Base-by-base conservation (phyloP, 1,284 basidiomycete genomes). In the Tilletia caries region DNA sequence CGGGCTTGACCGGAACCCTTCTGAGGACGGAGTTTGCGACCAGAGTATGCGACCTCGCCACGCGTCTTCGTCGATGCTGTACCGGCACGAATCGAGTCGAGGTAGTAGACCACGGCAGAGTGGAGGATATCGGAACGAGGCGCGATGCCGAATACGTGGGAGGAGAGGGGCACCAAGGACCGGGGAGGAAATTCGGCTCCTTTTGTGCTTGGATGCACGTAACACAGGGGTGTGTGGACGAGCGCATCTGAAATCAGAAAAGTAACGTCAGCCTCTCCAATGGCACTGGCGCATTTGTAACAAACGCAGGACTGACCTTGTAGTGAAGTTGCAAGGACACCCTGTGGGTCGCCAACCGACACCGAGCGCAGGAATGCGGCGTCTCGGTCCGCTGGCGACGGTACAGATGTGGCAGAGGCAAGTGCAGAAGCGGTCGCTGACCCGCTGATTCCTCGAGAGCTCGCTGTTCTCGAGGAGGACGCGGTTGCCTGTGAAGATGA, bases 121-220 rank as follows among this genome's bases (percentile, higher is more conserved):
- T 98, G 95, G 12, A 98, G 89, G 71, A 98, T 92, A 82, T 98
- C 94, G 25, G 89, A 88, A 66, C 95, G 91, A 54, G 95, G 89
- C 37, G 91, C 91, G n/a, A 73, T 71, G 75, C 88, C 87, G 84
- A 98, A 99, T 32, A 98, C 89, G 34, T 88, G 87, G 5, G 92
- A 88, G 73, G 94, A 89, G 43, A 95, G 89, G 64, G 89, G 87
- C 37, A 91, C 91, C 29, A 73, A 76, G n/a, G 58, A 91, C 85
- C 69, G 86, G 86, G 25, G n/a, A 27, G 54, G 29, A 29, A 6
- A 32, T 5, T 25, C 25, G 1, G 29, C 12, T 18, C 29, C 54
- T 4, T 20, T 5, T 15, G 54, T 60, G 27, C 54, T 60, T 10
- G 54, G 54, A 32, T 60, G 54, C 32, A 60, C 10, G 54, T 60